A percentile compares a stretch with the other conserved stretches of the same genome.
These are phyloP conservation scores for Daldinia bambusicola DNA, from an alignment of 495 filamentous ascomycete genomes.

Conservation along the genomic window DNA sequence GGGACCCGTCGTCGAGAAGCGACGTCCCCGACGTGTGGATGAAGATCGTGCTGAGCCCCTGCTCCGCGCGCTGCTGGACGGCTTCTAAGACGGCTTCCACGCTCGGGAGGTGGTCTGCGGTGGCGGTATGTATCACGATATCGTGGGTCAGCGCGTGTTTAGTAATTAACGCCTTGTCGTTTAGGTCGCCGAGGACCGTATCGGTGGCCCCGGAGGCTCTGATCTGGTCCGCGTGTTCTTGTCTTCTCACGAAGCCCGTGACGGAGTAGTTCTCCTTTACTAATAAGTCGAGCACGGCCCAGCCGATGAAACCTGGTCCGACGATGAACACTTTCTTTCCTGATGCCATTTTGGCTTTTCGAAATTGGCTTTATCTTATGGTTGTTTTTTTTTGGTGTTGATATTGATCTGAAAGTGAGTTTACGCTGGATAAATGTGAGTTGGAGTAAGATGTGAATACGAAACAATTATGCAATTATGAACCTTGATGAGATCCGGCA, in stretches of 20 bases:
- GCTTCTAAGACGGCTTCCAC: conserved; percentile 51
- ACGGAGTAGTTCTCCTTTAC: conserved; percentile 48
- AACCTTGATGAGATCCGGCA: background rate
- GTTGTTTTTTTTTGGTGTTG: background rate
- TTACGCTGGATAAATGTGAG: background rate
- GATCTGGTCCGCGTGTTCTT: conserved; percentile 41
- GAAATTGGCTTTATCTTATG: too few species aligned
- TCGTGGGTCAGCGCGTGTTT: conserved; percentile 44
- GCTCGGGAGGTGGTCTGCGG: conserved; percentile 51
- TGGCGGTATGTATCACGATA: conserved; percentile 55
- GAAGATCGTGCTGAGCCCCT: conserved; percentile 47
- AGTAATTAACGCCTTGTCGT: conserved; percentile 45
- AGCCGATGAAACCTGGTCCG: conserved; percentile 56
- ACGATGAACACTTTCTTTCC: conserved; percentile 52
- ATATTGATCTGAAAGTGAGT: background rate
- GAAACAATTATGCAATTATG: too few species aligned
- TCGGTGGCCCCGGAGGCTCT: conserved; percentile 37
- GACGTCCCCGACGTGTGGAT: conserved; percentile 55
- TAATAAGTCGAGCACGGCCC: conserved; percentile 52
- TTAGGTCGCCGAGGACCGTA: conserved; percentile 44
- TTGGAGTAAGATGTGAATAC: background rate
- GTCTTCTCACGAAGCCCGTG: conserved; percentile 48
- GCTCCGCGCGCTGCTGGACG: conserved; percentile 45
- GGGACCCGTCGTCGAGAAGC: conserved; percentile 42
- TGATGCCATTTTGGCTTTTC: conserved; percentile 12